phyloP scores from a whole-genome alignment of 352 stramenopile species.

The Aphanomyces astaci region DNA sequence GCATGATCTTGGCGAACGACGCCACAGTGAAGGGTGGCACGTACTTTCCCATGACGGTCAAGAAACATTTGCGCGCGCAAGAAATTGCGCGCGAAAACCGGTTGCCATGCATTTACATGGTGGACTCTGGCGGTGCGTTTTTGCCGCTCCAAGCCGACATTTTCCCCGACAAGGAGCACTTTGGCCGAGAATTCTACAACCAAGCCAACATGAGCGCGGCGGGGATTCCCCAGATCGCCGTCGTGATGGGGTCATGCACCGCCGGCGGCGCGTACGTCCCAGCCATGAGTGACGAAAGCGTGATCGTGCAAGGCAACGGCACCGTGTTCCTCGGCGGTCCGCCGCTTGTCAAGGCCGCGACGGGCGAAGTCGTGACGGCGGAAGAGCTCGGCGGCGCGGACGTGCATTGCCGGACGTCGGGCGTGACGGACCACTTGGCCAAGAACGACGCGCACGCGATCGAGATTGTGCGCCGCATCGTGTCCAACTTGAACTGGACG shows the following conservation, averaged over 20 bases:
- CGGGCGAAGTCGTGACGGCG: constrained; percentile 92
- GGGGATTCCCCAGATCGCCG: constrained; percentile 95
- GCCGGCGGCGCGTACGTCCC: constrained; percentile 95
- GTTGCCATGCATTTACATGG: constrained; percentile 96
- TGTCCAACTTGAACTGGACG: constrained; percentile 85
- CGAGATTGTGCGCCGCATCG: constrained; percentile 84
- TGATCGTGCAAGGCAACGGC: constrained; percentile 95
- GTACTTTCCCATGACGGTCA: constrained; percentile 98
- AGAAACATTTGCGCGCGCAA: constrained; percentile 93
- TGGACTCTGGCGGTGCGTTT: constrained; percentile 93
- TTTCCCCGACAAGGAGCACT: constrained; percentile 95
- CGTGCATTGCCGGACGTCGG: constrained; percentile 86
- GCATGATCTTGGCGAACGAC: constrained; percentile 98
- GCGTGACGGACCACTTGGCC: constrained; percentile 95
- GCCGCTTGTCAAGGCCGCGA: constrained; percentile 96
- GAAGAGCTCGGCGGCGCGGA: constrained; percentile 94
- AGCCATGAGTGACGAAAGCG: constrained; percentile 96
- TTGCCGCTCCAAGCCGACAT: constrained; percentile 94
- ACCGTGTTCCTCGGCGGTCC: constrained; percentile 97
- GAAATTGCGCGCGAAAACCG: constrained; percentile 95
- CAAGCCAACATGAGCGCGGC: constrained; percentile 92
- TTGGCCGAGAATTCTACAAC: constrained; percentile 99
- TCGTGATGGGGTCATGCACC: constrained; percentile 97
- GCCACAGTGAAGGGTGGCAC: constrained; percentile 97
- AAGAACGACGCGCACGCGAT: constrained; percentile 94